Evolutionary conservation across 805 yeast species (phyloP), one percentile per base, ranked within the genome.

Genomic region (Candida mattraensis): DNA sequence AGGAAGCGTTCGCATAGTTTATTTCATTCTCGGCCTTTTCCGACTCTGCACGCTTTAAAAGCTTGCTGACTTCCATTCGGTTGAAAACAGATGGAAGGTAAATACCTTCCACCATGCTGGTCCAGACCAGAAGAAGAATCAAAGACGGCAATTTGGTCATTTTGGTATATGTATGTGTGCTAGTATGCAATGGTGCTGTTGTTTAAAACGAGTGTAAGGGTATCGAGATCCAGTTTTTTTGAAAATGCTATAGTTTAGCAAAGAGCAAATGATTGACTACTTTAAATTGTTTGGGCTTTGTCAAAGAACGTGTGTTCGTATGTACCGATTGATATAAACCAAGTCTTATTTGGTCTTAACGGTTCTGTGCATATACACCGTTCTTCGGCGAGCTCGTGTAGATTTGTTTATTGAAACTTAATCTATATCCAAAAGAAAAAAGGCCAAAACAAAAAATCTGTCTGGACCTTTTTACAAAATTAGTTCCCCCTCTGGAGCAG

Each of bases 31-130:
- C 10, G 23, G 7, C 18, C 4, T 14, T 8, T 12, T 24, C 29
- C 15, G n/a, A n/a, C n/a, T 25, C 30, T 10, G 23, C 44, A 37
- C 48, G 28, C 17, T 44, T 47, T 27, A 34, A 24, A 2, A 43
- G 30, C 14, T 30, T 30, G 6, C 22, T 24, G 8, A 34, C 17
- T 12, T 47, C 48, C 13, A 12, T 24, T 11, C 26, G 13, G 15
- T 37, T 28, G 30, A 43, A 39, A 9, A 43, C 13, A 16, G 40
- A 23, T 2, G 39, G 39, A 12, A 36, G 22, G 17, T 36, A 36
- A 18, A 36, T 10, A 15, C 30, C 39, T 5, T 36, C 19, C 14
- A 22, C 35, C 28, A 20, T 17, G 24, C 30, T 25, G 18, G 20
- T 10, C 12, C 22, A 18, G 14, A 36, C 16, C 7, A 13, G 10